Evolutionary conservation across 345 rosid genomes (phyloP).

Genomic region (Lumnitzera racemosa): DNA sequence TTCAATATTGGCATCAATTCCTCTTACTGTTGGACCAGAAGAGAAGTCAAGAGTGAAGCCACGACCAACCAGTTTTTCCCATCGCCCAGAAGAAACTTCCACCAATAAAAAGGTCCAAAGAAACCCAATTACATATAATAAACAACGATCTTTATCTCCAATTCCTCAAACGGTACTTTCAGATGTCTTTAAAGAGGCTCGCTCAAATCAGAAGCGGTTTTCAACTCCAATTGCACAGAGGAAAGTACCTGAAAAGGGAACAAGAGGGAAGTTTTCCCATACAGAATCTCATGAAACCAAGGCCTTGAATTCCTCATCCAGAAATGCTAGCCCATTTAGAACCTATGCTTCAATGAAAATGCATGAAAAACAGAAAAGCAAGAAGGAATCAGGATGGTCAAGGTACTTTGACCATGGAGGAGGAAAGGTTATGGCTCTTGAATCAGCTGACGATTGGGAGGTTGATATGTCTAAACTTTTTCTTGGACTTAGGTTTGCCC

Average conservation of each 20-base stretch:
- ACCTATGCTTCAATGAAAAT: constrained; percentile 50
- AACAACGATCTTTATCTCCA: constrained; percentile 84
- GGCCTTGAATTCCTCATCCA: constrained; percentile 19
- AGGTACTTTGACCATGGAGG: constrained; percentile 77
- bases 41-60: constrained; percentile 31
- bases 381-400: constrained; percentile 76
- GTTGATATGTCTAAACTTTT: constrained; percentile 84
- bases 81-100: constrained; percentile 19
- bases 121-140: constrained; percentile 35
- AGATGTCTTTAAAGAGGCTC: constrained; percentile 84
- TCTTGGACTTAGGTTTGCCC: constrained; percentile 90
- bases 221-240: constrained; percentile 76
- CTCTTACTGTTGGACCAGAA: constrained; percentile 32
- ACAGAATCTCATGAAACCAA: constrained; percentile 33
- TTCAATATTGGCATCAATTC: constrained; percentile 42
- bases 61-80: constrained; percentile 24
- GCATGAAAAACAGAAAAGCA: constrained; percentile 43
- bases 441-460: constrained; percentile 50
- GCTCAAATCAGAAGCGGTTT: constrained; percentile 59
- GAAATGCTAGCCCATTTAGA: constrained; percentile 47
- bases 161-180: constrained; percentile 47
- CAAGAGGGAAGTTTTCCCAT: constrained; percentile 25
- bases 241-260: constrained; percentile 37
- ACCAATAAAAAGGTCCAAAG: constrained; percentile 33
- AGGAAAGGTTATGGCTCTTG: constrained; percentile 74